Percentiles rank a stretch among this genome's conserved stretches.
Conservation (phyloP, 2,329 filamentous ascomycete genomes). For the Didymella pinodella region DNA sequence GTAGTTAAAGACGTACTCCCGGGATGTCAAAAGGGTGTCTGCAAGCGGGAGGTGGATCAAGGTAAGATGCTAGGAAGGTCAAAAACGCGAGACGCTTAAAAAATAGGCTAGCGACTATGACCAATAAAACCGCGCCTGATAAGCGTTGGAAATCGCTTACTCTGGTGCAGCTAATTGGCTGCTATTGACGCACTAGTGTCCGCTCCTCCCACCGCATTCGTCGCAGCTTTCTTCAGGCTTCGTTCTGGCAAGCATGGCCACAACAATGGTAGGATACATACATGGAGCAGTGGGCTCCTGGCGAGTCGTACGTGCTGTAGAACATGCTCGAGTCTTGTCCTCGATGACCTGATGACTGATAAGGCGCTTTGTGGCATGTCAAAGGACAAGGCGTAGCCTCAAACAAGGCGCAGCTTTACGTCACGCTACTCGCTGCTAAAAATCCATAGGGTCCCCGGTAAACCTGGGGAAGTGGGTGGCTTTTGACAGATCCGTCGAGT, state of each 20-base stretch:
- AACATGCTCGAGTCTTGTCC: background rate
- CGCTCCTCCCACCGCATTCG: background rate
- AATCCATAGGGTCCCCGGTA: slow-evolving; percentile 8
- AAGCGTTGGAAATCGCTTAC: background rate
- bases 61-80: too few relatives aligned
- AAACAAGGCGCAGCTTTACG: slow-evolving; percentile 7
- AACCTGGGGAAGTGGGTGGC: slow-evolving; percentile 20
- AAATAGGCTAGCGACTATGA: background rate
- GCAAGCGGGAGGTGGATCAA: background rate
- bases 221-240: background rate
- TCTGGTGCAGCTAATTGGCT: background rate
- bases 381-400: background rate
- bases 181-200: background rate
- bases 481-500: slow-evolving; percentile 11
- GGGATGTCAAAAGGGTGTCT: background rate
- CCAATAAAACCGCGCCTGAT: background rate
- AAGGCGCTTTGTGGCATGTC: background rate
- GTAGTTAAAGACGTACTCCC: background rate
- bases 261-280: background rate
- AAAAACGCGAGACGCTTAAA: too few relatives aligned
- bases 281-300: background rate
- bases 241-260: background rate
- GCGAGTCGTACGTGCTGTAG: background rate
- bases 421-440: slow-evolving; percentile 16
- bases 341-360: background rate